A percentile compares a stretch with the other conserved stretches of the same genome.
phyloP scores from a whole-genome alignment of 768 basidiomycete species.

The Trametes gibbosa region DNA sequence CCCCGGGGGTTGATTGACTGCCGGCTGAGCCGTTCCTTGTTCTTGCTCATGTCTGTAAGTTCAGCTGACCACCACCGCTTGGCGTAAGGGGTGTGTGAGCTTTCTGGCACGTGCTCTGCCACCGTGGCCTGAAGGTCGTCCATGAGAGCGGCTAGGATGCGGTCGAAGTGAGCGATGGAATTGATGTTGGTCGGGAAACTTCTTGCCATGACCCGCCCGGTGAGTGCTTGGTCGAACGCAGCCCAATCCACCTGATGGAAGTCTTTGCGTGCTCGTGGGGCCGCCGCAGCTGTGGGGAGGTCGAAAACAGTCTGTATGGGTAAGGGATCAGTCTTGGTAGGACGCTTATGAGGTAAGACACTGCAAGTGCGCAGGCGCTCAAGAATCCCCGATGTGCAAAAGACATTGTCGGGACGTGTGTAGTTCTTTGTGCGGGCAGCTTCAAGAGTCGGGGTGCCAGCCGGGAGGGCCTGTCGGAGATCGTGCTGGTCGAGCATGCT shows the following conservation, averaged over 20 bases:
- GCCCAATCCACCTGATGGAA: conserved; percentile 34
- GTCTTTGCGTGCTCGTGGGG: conserved; percentile 14
- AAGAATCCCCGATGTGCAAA: conserved; percentile 22
- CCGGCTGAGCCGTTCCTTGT: conserved; percentile 17
- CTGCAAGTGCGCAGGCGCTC: conserved; percentile 30
- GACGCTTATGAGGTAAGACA: conserved; percentile 13
- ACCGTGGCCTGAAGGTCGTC: conserved; percentile 21
- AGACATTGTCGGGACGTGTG: conserved; percentile 45
- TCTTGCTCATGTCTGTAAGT: conserved; percentile 22
- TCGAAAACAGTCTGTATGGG: conserved; percentile 35
- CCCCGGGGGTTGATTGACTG: conserved; percentile 5
- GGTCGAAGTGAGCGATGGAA: conserved; percentile 16
- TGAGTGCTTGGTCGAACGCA: conserved; percentile 25
- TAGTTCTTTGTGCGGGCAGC: conserved; percentile 31
- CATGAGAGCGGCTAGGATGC: background rate
- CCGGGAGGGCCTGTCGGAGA: conserved; percentile 36
- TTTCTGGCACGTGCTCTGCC: conserved; percentile 18
- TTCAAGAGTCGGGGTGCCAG: conserved; percentile 35
- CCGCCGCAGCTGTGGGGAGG: conserved; percentile 3
- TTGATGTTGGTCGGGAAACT: background rate
- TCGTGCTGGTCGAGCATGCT: conserved; percentile 23
- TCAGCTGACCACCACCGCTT: conserved; percentile 37
- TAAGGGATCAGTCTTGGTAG: conserved; percentile 13
- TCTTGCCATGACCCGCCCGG: background rate
- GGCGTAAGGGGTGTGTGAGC: conserved; percentile 20